A percentile compares a stretch with the other conserved stretches of the same genome.
phyloP scores from a whole-genome alignment of 306 rosid genomes.

The Arachis hypogaea region DNA sequence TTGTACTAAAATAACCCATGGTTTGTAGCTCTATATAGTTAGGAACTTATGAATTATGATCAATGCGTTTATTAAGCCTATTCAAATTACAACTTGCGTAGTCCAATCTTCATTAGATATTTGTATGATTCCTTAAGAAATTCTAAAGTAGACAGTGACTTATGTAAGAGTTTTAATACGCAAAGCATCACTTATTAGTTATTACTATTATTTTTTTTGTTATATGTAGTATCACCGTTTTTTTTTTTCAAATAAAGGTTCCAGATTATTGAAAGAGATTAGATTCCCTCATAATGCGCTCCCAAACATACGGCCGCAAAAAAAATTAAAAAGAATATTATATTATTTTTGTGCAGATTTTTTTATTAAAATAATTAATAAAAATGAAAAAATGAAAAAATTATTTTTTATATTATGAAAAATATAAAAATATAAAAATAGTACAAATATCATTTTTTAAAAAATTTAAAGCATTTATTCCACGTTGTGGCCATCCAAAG shows the following conservation, averaged over 20 bases:
- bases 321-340: neutral
- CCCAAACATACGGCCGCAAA: slow-evolving; percentile 7
- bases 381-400: too few species aligned
- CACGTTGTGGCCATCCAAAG: slow-evolving; percentile 10
- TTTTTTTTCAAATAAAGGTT: neutral
- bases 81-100: neutral
- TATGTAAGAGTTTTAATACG: neutral
- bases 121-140: neutral
- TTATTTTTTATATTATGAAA: neutral
- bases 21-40: neutral
- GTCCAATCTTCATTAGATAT: neutral
- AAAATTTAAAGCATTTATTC: neutral
- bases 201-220: too few species aligned
- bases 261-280: slow-evolving; percentile 1
- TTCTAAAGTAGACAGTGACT: neutral
- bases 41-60: neutral
- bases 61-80: neutral
- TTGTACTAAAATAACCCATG: slow-evolving; percentile 15
- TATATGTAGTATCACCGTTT: neutral
- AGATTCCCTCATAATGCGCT: slow-evolving; percentile 10
- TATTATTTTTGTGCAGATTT: too few species aligned
- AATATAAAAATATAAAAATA: too few species aligned
- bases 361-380: too few species aligned
- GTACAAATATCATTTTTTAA: too few species aligned
- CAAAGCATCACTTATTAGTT: neutral